Evolutionary conservation across 2,329 filamentous ascomycete species (phyloP), one percentile per base, ranked within the genome.

Genomic region (Dactylonectria macrodidyma): DNA sequence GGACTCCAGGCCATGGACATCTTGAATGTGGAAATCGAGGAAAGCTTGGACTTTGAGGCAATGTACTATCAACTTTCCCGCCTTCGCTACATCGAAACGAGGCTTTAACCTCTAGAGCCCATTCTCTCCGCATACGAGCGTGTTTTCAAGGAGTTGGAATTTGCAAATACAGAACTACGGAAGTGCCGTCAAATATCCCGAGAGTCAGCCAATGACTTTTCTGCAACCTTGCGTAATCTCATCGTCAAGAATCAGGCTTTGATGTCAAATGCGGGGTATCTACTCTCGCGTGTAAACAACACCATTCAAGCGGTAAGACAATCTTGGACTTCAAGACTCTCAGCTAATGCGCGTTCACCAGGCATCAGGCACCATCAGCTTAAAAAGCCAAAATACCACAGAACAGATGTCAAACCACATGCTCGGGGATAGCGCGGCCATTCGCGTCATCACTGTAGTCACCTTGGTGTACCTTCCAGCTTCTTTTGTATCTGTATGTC

Each of bases 331-430:
- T 46, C 12, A 46, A 46, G 14, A n/a, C 7, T 9, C n/a, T 22
- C 48, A 26, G 48, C 19, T 51, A 11, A 51, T n/a, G 10, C 12
- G 14, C 41, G n/a, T 10, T 4, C 6, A 8, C 6, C n/a, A 51
- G 48, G 48, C 48, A 12, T 51, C 48, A 5, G 48, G 30, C 48
- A 51, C 48, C 19, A 51, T 51, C 22, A 33, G 48, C 48, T n/a
- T 51, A 6, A 51, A 51, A n/a, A 51, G 48, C 48, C 48, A 51
- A 51, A 51, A 51, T 22, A 16, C 48, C 10, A 51, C 48, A 10
- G 48, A 51, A n/a, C 7, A 51, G 9, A 51, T 51, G 48, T 51
- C 48, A 10, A 51, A 51, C 30, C 6, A 24, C 22, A 51, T 51
- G 48, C 9, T 26, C 19, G 5, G n/a, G 11, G 48, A 51, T 16